Percentiles rank a stretch among this genome's conserved stretches.
These are phyloP conservation scores for Protomyces macrosporus DNA, from an alignment of 1,139 yeast species.

Conservation along the genomic window DNA sequence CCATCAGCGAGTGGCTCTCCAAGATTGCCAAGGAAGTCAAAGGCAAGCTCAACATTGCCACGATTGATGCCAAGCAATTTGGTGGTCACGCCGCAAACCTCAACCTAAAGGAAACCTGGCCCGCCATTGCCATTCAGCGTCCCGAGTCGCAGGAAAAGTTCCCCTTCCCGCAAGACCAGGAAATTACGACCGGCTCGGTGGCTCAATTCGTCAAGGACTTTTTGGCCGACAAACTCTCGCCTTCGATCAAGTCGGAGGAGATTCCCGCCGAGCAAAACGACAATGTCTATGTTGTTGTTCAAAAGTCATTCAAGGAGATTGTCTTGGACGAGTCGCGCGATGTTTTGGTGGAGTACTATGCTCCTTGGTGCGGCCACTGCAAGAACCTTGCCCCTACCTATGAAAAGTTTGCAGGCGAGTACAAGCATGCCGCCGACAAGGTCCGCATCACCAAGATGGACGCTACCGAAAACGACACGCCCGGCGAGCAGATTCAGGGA, in stretches of 20 bases:
- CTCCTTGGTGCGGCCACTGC: conserved; percentile 99
- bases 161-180: conserved; percentile 50
- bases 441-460: conserved; percentile 40
- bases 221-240: conserved; percentile 57
- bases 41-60: conserved; percentile 82
- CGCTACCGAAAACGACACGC: conserved; percentile 62
- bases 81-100: conserved; percentile 88
- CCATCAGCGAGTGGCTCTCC: conserved; percentile 49
- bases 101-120: conserved; percentile 81
- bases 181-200: conserved; percentile 46
- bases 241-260: conserved; percentile 79
- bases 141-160: conserved; percentile 62
- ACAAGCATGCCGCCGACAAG: conserved; percentile 40
- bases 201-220: conserved; percentile 60
- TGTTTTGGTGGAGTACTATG: conserved; percentile 87
- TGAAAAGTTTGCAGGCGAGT: conserved; percentile 43
- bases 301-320: conserved; percentile 52
- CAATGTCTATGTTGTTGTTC: conserved; percentile 75
- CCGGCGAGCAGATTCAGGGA: conserved; percentile 61
- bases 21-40: conserved; percentile 67
- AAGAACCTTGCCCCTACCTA: conserved; percentile 84
- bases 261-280: conserved; percentile 70
- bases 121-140: conserved; percentile 86
- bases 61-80: conserved; percentile 70
- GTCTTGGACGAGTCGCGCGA: conserved; percentile 68